phyloP scores from a whole-genome alignment of 768 basidiomycete genomes.

The Gloeophyllum trabeum region DNA sequence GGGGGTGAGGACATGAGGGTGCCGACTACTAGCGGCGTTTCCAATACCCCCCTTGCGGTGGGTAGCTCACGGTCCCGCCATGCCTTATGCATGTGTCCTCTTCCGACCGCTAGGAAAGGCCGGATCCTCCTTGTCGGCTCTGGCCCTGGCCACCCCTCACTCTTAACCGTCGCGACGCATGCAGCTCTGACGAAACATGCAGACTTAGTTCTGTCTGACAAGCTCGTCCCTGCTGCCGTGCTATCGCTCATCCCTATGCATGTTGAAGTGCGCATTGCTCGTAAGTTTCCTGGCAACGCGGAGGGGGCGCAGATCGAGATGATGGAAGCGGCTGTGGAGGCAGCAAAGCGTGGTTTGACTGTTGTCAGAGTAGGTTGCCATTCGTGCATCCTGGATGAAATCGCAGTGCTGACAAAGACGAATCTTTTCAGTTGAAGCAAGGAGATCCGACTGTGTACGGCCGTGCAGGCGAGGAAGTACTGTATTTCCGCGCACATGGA shows the following conservation, averaged over 20 bases:
- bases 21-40: not conserved
- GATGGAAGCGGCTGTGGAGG: constrained; percentile 86
- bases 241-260: constrained; percentile 70
- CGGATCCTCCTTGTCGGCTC: constrained; percentile 88
- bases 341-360: constrained; percentile 64
- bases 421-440: constrained; percentile 68
- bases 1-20: constrained; percentile 6
- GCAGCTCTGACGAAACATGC: constrained; percentile 68
- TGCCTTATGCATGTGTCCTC: constrained; percentile 10
- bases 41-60: constrained; percentile 14
- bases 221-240: constrained; percentile 86
- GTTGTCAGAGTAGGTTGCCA: constrained; percentile 67
- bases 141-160: constrained; percentile 89
- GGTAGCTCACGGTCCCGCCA: constrained; percentile 20
- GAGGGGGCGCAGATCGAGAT: constrained; percentile 92
- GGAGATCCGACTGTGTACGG: constrained; percentile 96
- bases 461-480: constrained; percentile 87
- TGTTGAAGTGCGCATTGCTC: constrained; percentile 77
- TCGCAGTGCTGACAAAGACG: not conserved
- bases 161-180: constrained; percentile 84
- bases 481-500: constrained; percentile 82
- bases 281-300: constrained; percentile 96
- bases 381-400: not conserved
- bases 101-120: constrained; percentile 29
- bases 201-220: constrained; percentile 89